phyloP scores from a whole-genome alignment of 768 basidiomycete genomes.

The Trametes cubensis region DNA sequence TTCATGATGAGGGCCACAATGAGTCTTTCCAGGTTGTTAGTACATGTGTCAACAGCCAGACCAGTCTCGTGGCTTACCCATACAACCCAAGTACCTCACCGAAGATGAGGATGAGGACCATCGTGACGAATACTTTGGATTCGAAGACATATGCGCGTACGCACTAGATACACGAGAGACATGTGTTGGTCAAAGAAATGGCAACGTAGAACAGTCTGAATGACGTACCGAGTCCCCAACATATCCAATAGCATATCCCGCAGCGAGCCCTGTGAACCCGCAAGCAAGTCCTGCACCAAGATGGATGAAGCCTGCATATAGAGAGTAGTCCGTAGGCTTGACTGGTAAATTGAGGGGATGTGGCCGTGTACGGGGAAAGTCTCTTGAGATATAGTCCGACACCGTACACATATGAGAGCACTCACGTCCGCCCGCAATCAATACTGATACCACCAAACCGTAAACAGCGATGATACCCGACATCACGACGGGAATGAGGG shows the following conservation, averaged over 20 bases:
- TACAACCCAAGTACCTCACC: slow-evolving; percentile 90
- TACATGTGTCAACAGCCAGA: background rate
- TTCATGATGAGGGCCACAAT: slow-evolving; percentile 94
- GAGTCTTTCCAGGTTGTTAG: slow-evolving; percentile 58
- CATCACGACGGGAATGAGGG: slow-evolving; percentile 96
- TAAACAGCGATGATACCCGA: slow-evolving; percentile 98
- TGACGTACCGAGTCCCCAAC: slow-evolving; percentile 78
- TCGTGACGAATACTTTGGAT: slow-evolving; percentile 87
- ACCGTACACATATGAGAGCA: slow-evolving; percentile 27
- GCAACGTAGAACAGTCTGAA: too few species aligned
- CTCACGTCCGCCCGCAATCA: slow-evolving; percentile 75
- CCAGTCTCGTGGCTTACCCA: slow-evolving; percentile 51
- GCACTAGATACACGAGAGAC: slow-evolving; percentile 51
- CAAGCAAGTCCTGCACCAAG: slow-evolving; percentile 91
- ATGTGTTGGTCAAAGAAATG: background rate
- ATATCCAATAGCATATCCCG: slow-evolving; percentile 92
- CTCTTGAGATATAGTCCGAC: slow-evolving; percentile 26
- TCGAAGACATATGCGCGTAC: slow-evolving; percentile 91
- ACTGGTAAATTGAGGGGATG: slow-evolving; percentile 44
- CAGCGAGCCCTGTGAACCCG: slow-evolving; percentile 88
- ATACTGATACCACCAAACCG: slow-evolving; percentile 92
- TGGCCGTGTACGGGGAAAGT: background rate
- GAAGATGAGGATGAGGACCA: slow-evolving; percentile 96
- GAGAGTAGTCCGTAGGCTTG: slow-evolving; percentile 66
- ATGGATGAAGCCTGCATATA: slow-evolving; percentile 89